A percentile compares a stretch with the other conserved stretches of the same genome.
Evolutionary conservation across 768 basidiomycete genomes (phyloP).

Genomic region (Daedaleopsis nitida): DNA sequence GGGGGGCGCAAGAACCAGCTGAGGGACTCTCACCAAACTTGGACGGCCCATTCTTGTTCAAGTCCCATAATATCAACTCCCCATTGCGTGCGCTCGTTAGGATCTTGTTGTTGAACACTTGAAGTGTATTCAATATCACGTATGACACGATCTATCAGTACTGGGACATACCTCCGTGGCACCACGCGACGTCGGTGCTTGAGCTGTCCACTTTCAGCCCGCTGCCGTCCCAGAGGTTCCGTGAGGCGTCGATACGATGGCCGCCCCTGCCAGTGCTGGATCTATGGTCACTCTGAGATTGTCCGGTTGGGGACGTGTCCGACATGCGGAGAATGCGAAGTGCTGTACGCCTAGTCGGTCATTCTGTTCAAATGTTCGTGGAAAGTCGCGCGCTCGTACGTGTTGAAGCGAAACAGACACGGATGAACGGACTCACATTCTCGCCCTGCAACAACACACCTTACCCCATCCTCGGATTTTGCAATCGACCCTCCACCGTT

Average conservation of each 20-base stretch:
- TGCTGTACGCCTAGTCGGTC: conserved; percentile 16
- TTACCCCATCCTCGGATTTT: conserved; percentile 62
- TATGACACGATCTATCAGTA: too few species aligned
- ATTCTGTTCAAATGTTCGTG: conserved; percentile 15
- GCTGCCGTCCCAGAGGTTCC: conserved; percentile 78
- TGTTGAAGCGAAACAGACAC: neutral
- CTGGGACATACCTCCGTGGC: conserved; percentile 44
- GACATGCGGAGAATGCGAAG: conserved; percentile 50
- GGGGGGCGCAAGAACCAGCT: neutral
- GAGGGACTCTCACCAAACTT: conserved; percentile 60
- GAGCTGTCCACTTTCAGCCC: conserved; percentile 79
- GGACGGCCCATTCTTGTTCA: conserved; percentile 62
- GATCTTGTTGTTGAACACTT: conserved; percentile 74
- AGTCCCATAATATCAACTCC: conserved; percentile 83
- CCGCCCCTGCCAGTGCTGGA: conserved; percentile 59
- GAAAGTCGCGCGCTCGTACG: neutral
- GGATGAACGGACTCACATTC: conserved; percentile 56
- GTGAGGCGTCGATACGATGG: conserved; percentile 67
- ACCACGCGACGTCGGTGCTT: conserved; percentile 83
- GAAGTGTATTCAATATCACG: too few species aligned
- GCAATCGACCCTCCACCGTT: conserved; percentile 69
- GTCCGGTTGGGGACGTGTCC: conserved; percentile 38
- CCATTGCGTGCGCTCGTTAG: conserved; percentile 81
- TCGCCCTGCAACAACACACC: conserved; percentile 77
- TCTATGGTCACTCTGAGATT: conserved; percentile 47